Base-by-base conservation (phyloP, 495 filamentous ascomycete species). In the Xylaria longipes region DNA sequence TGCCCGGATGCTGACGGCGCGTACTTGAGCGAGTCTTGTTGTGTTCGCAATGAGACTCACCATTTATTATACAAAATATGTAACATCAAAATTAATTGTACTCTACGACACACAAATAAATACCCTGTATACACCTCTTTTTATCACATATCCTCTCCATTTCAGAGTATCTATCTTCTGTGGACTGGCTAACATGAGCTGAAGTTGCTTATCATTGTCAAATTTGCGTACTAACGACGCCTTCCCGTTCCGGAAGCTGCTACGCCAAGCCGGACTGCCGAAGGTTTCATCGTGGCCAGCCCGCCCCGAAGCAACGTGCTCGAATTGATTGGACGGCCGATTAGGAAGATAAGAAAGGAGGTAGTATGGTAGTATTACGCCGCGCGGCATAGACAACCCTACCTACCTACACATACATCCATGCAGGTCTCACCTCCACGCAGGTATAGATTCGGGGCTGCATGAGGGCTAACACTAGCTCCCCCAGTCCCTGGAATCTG, bases 231-330 rank as follows among this genome's bases (percentile, higher is more conserved):
- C 29, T 33, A 60, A 58, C 31, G 31, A 60, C 57, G 29, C 64
- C 64, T 66, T 66, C 64, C 64, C 27, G 64, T 65, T 66, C 64
- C 46, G 64, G 64, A 66, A 66, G 64, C 46, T 66, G 64, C 17
- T 66, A 39, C 20, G 46, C 64, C 64, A 66, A 66, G 64, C 64
- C 45, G 64, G 64, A 66, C 64, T 39, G 33, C 64, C 64, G 64
- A 50, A 37, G 62, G 27, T 56, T 27, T 31, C 52, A 31, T 56
- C 27, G 48, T 56, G 25, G 27, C 50, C 57, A 60, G 31, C 57
- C 31, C 57, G 57, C 57, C 31, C 57, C 29, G 57, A 37, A 22
- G 57, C 31, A 60, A 37, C 57, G 57, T 60, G 57, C 57, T 33
- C 33, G 31, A 22, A 60, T 22, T 37, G 57, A 60, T 60, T 60